phyloP scores from a whole-genome alignment of 2,329 filamentous ascomycete species.

The Colletotrichum destructivum region DNA sequence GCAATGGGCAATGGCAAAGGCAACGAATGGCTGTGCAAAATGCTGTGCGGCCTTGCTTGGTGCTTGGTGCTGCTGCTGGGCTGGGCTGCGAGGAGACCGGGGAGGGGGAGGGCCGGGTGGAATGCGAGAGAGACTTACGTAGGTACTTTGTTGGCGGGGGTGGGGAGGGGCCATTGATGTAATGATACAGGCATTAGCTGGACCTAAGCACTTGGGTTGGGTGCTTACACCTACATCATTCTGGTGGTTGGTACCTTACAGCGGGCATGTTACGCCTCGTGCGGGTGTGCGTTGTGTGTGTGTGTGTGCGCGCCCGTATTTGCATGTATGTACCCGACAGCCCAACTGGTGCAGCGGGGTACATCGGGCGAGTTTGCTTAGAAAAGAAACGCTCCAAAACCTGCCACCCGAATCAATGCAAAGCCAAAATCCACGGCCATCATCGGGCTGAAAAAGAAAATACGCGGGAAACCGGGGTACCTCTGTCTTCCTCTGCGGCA shows the following conservation, averaged over 20 bases:
- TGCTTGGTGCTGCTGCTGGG: neutral
- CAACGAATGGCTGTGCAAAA: slow-evolving; percentile 6
- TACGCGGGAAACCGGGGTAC: slow-evolving; percentile 23
- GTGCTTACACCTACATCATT: slow-evolving; percentile 26
- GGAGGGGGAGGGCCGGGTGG: slow-evolving; percentile 1
- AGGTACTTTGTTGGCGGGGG: slow-evolving; percentile 45
- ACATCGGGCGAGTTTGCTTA: neutral
- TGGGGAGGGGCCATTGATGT: slow-evolving; percentile 50
- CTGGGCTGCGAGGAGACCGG: neutral
- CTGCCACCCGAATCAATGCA: slow-evolving; percentile 25
- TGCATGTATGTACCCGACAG: slow-evolving; percentile 5
- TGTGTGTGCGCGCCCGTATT: too few species aligned
- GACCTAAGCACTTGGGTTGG: slow-evolving; percentile 12
- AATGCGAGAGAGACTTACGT: slow-evolving; percentile 21
- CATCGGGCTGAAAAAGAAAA: slow-evolving; percentile 8
- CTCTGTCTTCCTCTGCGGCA: too few species aligned
- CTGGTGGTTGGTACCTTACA: slow-evolving; percentile 1
- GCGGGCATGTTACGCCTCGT: too few species aligned
- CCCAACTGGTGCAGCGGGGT: neutral
- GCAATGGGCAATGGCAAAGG: neutral
- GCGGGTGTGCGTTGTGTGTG: too few species aligned
- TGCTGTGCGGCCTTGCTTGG: neutral
- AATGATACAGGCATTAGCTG: slow-evolving; percentile 45
- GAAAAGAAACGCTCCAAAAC: neutral
- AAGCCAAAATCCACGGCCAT: neutral